Conservation (phyloP, 768 basidiomycete species). For the Agrocybe praecox region DNA sequence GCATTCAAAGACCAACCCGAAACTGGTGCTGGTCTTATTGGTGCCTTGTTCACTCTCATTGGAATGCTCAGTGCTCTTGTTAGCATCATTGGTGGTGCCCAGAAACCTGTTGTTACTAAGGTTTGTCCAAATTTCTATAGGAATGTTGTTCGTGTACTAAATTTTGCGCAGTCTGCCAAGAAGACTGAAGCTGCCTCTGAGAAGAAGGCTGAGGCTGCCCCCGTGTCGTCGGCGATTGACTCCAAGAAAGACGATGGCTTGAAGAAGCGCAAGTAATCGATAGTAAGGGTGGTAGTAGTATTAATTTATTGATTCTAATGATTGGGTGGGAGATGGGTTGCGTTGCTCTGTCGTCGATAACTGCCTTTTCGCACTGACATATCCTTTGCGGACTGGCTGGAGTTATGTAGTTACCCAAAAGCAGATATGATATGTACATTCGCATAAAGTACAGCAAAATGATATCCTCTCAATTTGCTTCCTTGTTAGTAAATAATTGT, state of each 20-base stretch:
- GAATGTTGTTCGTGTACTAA: neutral
- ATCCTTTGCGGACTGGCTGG: neutral
- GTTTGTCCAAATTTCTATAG: conserved; percentile 32
- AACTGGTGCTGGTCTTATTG: conserved; percentile 77
- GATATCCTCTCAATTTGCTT: conserved; percentile 1
- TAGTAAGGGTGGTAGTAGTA: conserved; percentile 7
- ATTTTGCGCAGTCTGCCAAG: conserved; percentile 58
- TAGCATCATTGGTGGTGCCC: conserved; percentile 73
- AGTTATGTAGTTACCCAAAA: conserved; percentile 14
- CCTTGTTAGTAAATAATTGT: neutral
- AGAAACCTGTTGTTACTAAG: conserved; percentile 74
- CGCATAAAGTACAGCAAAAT: conserved; percentile 4
- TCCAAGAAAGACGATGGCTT: conserved; percentile 73
- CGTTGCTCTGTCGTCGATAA: conserved; percentile 15
- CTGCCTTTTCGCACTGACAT: conserved; percentile 6
- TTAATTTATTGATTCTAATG: conserved; percentile 15
- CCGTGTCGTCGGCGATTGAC: conserved; percentile 73
- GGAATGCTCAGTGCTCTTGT: conserved; percentile 83
- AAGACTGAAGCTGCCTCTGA: conserved; percentile 75
- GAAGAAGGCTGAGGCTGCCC: conserved; percentile 62
- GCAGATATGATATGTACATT: conserved; percentile 7
- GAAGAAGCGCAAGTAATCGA: conserved; percentile 68
- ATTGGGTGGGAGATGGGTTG: conserved; percentile 7
- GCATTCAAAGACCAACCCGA: conserved; percentile 92
- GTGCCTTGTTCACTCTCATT: conserved; percentile 76